These are phyloP conservation scores for Sutorius eximius DNA, from an alignment of 1,284 basidiomycete genomes.

Conservation along the genomic window DNA sequence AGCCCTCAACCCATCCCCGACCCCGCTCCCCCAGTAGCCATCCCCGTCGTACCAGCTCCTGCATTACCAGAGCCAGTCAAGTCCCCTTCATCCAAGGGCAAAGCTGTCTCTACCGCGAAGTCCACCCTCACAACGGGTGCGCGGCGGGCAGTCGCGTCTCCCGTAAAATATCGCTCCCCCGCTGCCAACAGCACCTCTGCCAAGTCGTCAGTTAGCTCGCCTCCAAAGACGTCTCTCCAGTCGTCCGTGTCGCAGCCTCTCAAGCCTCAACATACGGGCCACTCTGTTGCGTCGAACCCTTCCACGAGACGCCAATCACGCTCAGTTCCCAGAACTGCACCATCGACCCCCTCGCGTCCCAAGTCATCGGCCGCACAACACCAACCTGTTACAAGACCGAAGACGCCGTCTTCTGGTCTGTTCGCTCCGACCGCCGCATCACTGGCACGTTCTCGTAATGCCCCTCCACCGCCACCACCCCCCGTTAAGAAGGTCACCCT, in stretches of 20 bases:
- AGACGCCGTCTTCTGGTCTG: conserved; percentile 58
- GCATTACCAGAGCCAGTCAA: conserved; percentile 22
- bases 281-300: conserved; percentile 45
- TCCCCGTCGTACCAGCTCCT: conserved; percentile 17
- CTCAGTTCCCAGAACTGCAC: conserved; percentile 33
- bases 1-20: conserved; percentile 27
- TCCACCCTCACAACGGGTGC: conserved; percentile 16
- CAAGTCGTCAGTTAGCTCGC: conserved; percentile 29
- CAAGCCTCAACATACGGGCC: conserved; percentile 55
- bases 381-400: conserved; percentile 39
- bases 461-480: conserved; percentile 44
- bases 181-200: conserved; percentile 23
- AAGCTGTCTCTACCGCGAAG: conserved; percentile 25
- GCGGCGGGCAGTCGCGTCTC: conserved; percentile 21
- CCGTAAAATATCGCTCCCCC: conserved; percentile 29
- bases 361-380: conserved; percentile 43
- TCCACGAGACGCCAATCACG: conserved; percentile 37
- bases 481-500: conserved; percentile 53
- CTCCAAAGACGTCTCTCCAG: conserved; percentile 34
- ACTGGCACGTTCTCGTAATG: conserved; percentile 61
- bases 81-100: conserved; percentile 26
- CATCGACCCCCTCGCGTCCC: conserved; percentile 44
- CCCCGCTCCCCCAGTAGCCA: conserved; percentile 8
- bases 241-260: conserved; percentile 40
- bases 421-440: conserved; percentile 80